Base-by-base conservation (phyloP, 495 filamentous ascomycete species). In the Talaromyces ruber region DNA sequence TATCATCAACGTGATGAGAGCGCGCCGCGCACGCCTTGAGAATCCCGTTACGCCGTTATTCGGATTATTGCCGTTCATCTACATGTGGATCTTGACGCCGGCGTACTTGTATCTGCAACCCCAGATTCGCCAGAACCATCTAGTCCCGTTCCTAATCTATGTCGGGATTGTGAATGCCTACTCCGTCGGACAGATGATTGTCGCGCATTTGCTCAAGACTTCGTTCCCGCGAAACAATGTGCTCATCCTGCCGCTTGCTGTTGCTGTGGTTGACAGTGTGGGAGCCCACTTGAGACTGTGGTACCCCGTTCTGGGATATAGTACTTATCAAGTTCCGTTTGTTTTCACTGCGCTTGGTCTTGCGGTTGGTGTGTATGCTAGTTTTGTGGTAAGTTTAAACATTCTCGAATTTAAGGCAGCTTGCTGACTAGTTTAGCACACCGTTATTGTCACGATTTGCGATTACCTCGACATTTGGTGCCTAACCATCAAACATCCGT, bases 391-490 rank as follows among this genome's bases (percentile, higher is more conserved):
- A 73, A 71, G 84, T 29, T 34, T 16, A 26, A 8, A 9, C 14
- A 1, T 16, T 30, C 59, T 61, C 43, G 1, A 4, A 25, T 21
- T 14, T 26, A 12, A 18, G 2, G 8, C 16, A 34, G 3, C 26
- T 60, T 21, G 18, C 34, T 39, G 43, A 64, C 34, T 53, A 29
- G 50, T 56, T 14, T 60, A 86, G 83, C 76, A 89, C 52, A 94
- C 97, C 72, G 91, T 98, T 30, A 95, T 98, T 64, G 90, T 92
- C 11, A 93, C 92, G 25, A 98, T 98, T 67, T 98, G 94, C 71
- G 94, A 98, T 69, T 95, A 96, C 71, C 80, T 97, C 60, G 94
- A 98, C 72, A 98, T 98, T 67, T 97, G 91, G 90, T 98, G 94
- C 68, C 79, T 98, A 73, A 96, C 89, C 0, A 98, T 98, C 72